phyloP scores from a whole-genome alignment of 129 eudicot species.

The Flaveria bidentis region DNA sequence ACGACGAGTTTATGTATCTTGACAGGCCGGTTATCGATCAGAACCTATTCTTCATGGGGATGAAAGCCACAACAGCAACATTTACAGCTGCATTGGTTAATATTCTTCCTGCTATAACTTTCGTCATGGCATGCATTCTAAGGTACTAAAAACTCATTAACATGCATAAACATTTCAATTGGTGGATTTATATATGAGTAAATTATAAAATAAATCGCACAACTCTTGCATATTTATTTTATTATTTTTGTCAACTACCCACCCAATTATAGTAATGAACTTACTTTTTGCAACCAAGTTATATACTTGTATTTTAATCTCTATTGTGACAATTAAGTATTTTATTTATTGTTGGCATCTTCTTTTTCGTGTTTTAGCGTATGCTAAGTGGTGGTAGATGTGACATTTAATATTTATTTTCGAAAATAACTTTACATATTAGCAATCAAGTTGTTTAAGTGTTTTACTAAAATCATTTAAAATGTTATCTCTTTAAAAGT shows the following conservation, averaged over 20 bases:
- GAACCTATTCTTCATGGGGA: constrained; percentile 58
- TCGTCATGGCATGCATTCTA: constrained; percentile 59
- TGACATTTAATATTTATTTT: too few species aligned
- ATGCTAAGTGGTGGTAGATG: background rate
- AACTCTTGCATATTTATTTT: background rate
- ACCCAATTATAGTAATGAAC: too few species aligned
- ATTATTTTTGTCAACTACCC: background rate
- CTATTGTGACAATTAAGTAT: too few species aligned
- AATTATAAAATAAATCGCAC: background rate
- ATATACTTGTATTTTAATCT: too few species aligned
- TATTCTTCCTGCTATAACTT: constrained; percentile 71
- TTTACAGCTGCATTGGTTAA: constrained; percentile 69
- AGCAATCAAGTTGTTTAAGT: too few species aligned
- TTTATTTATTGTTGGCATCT: too few species aligned
- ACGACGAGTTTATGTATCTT: background rate
- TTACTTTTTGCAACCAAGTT: too few species aligned
- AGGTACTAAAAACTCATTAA: constrained; percentile 37
- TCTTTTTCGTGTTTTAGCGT: too few species aligned
- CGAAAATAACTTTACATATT: too few species aligned
- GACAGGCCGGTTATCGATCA: constrained; percentile 78
- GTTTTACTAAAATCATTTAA: too few species aligned
- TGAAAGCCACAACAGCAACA: constrained; percentile 74
- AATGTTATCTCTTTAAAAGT: too few species aligned
- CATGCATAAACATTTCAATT: background rate
- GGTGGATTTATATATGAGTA: background rate